A percentile compares a stretch with the other conserved stretches of the same genome.
Conservation (phyloP, 1,284 basidiomycete species). For the Pseudomicrostroma phylloplanum region DNA sequence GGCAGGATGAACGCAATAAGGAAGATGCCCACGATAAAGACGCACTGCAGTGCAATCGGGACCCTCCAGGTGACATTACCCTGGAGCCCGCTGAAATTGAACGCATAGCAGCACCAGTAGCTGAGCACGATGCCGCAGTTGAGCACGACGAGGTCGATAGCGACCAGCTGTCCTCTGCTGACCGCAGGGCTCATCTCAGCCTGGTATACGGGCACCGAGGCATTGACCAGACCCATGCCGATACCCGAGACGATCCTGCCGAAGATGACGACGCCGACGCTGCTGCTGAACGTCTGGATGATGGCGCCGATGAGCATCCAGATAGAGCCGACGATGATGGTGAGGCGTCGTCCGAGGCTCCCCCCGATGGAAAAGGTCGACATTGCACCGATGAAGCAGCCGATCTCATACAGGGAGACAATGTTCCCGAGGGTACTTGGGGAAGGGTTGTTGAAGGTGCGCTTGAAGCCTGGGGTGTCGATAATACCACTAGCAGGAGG, state of each 20-base stretch:
- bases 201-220: constrained; percentile 9
- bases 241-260: constrained; percentile 1
- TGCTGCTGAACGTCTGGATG: neutral
- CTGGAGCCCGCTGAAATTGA: constrained; percentile 6
- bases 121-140: constrained; percentile 13
- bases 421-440: constrained; percentile 29
- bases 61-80: constrained; percentile 9
- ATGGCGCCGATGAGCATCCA: constrained; percentile 4
- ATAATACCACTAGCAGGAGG: constrained; percentile 12
- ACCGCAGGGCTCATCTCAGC: constrained; percentile 8
- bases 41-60: constrained; percentile 9
- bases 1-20: constrained; percentile 7
- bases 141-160: constrained; percentile 7
- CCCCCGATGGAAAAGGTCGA: constrained; percentile 9
- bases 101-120: constrained; percentile 11
- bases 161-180: constrained; percentile 4
- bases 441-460: constrained; percentile 27
- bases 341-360: constrained; percentile 6
- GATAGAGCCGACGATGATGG: constrained; percentile 5
- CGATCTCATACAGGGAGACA: constrained; percentile 13
- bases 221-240: constrained; percentile 8
- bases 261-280: constrained; percentile 2
- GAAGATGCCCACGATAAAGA: constrained; percentile 10
- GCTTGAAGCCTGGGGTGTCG: constrained; percentile 16
- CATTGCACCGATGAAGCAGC: constrained; percentile 13